These are phyloP conservation scores for Aphanomyces euteiches DNA, from an alignment of 352 stramenopile species.

Conservation along the genomic window DNA sequence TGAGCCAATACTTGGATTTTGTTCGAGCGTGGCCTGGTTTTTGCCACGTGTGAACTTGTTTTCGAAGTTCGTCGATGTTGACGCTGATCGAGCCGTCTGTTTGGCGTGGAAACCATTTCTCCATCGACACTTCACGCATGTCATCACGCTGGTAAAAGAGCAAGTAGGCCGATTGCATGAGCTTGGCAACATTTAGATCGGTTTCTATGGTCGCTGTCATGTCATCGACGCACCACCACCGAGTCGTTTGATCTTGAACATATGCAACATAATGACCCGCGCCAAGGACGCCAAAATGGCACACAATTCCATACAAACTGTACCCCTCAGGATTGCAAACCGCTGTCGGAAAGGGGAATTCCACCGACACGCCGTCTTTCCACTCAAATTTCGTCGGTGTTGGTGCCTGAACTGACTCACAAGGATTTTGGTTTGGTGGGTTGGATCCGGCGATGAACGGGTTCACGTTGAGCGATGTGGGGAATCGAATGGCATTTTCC, in stretches of 20 bases:
- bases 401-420: slow-evolving; percentile 2
- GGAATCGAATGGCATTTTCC: slow-evolving; percentile 90
- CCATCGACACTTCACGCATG: slow-evolving; percentile 27
- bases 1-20: slow-evolving; percentile 21
- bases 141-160: slow-evolving; percentile 69
- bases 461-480: slow-evolving; percentile 78
- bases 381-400: slow-evolving; percentile 38
- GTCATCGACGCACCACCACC: slow-evolving; percentile 96
- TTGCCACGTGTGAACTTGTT: slow-evolving; percentile 12
- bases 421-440: background rate
- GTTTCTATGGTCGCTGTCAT: slow-evolving; percentile 37
- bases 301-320: slow-evolving; percentile 92
- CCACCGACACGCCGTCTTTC: background rate
- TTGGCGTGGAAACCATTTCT: slow-evolving; percentile 43
- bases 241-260: slow-evolving; percentile 41
- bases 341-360: slow-evolving; percentile 44
- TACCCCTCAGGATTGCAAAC: slow-evolving; percentile 59
- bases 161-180: slow-evolving; percentile 57
- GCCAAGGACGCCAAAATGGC: slow-evolving; percentile 91
- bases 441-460: slow-evolving; percentile 38
- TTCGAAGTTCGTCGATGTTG: slow-evolving; percentile 21
- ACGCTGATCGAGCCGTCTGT: slow-evolving; percentile 16
- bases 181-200: slow-evolving; percentile 34
- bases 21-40: background rate
- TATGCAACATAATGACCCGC: slow-evolving; percentile 91